Conservation (phyloP, 192 early-diverging fungal genomes). For the Coemansia sp. region DNA sequence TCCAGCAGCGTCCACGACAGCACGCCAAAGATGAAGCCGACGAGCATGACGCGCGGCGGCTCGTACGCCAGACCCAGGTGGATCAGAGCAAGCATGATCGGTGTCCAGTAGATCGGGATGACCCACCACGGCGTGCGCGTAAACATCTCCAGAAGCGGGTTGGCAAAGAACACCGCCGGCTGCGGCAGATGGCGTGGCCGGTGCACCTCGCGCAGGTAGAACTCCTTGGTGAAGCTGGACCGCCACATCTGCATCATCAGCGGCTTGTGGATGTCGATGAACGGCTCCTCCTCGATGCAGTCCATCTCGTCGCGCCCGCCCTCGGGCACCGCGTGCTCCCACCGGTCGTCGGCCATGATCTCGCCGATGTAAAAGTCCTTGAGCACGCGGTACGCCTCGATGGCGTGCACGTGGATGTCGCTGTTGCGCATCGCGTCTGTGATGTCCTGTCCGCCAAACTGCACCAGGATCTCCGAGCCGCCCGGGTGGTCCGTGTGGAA, state of each 20-base stretch:
- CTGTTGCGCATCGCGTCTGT: constrained; percentile 74
- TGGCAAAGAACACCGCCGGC: constrained; percentile 78
- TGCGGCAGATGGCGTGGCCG: constrained; percentile 74
- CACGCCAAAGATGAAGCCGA: constrained; percentile 64
- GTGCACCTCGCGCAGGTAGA: constrained; percentile 90
- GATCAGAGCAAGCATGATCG: constrained; percentile 52
- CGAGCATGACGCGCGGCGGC: constrained; percentile 24
- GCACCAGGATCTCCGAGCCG: constrained; percentile 81
- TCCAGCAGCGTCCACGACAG: constrained; percentile 83
- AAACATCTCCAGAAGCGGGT: constrained; percentile 72
- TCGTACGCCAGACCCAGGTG: constrained; percentile 36
- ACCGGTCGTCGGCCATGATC: constrained; percentile 48
- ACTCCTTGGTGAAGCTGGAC: constrained; percentile 70
- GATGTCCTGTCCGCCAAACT: constrained; percentile 86
- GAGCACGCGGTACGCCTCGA: constrained; percentile 83
- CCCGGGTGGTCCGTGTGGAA: constrained; percentile 93
- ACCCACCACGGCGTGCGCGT: constrained; percentile 92
- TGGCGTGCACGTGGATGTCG: constrained; percentile 72
- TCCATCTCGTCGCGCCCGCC: constrained; percentile 54
- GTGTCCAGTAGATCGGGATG: constrained; percentile 85
- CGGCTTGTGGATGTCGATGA: constrained; percentile 79
- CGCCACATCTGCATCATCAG: constrained; percentile 77
- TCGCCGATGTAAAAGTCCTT: constrained; percentile 78
- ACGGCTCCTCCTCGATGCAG: constrained; percentile 54
- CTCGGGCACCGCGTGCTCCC: constrained; percentile 41